Conservation (phyloP, 164 flowering plant genomes). For the Berberis thunbergii region DNA sequence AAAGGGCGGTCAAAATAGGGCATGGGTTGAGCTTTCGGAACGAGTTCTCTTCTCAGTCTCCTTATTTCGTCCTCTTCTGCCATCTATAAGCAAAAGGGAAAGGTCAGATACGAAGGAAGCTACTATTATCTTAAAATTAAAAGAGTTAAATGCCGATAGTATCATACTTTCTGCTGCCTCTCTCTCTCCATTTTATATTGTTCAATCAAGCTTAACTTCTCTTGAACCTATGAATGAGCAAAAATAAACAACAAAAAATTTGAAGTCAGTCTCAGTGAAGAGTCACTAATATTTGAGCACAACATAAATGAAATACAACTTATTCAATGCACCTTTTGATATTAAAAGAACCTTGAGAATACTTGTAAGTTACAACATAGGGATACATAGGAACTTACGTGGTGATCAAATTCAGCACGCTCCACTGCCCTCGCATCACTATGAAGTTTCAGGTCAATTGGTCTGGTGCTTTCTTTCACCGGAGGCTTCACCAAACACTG, state of each 20-base stretch:
- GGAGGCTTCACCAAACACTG: conserved; percentile 78
- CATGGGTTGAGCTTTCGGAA: conserved; percentile 98
- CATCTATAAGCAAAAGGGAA: conserved; percentile 27
- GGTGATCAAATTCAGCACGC: conserved; percentile 85
- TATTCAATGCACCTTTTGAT: too few species aligned
- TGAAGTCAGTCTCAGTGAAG: neutral
- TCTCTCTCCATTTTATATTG: conserved; percentile 75
- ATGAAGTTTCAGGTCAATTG: conserved; percentile 63
- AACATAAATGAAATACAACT: too few species aligned
- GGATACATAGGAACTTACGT: conserved; percentile 28
- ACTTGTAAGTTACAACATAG: neutral
- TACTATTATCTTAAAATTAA: neutral
- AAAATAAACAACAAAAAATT: neutral
- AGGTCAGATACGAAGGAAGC: neutral
- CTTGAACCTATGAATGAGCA: conserved; percentile 42
- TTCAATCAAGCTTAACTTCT: conserved; percentile 58
- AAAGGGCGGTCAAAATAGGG: conserved; percentile 95
- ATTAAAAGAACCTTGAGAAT: too few species aligned
- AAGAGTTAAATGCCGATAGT: neutral
- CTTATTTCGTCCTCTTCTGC: conserved; percentile 83
- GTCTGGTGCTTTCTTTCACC: conserved; percentile 70
- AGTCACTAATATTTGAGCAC: neutral
- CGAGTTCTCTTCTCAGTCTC: conserved; percentile 75
- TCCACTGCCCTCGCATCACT: conserved; percentile 79
- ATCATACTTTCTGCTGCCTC: conserved; percentile 68